A percentile compares a stretch with the other conserved stretches of the same genome.
phyloP scores from a whole-genome alignment of 306 rosid genomes.

The Cucurbita moschata region DNA sequence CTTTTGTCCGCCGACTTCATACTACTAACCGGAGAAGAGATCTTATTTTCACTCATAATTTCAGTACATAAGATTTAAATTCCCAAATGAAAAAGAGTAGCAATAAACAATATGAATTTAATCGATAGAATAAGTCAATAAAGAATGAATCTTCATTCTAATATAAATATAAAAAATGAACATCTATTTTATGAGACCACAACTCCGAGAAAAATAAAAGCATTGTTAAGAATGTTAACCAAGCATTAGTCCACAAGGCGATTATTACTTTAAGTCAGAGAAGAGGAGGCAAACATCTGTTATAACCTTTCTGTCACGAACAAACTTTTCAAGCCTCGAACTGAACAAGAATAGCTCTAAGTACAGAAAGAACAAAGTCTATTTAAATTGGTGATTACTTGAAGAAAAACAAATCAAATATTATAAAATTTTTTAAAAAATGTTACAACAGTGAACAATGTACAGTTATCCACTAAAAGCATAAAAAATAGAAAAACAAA shows the following conservation, averaged over 20 bases:
- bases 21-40: background rate
- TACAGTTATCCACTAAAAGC: background rate
- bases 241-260: background rate
- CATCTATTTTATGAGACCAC: background rate
- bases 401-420: background rate
- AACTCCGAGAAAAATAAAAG: background rate
- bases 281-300: background rate
- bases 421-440: background rate
- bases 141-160: background rate
- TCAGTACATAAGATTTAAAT: background rate
- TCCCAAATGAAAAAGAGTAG: background rate
- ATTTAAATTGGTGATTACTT: background rate
- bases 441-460: background rate
- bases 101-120: background rate
- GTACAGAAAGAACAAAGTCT: background rate
- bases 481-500: slow-evolving; percentile 8
- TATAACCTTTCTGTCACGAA: background rate
- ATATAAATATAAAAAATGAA: background rate
- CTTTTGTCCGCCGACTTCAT: background rate
- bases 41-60: background rate
- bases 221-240: background rate
- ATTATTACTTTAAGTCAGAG: background rate
- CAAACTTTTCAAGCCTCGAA: background rate
- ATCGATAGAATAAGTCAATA: background rate
- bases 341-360: background rate